These are phyloP conservation scores for Penicillium sp. DNA, from an alignment of 2,329 filamentous ascomycete genomes.

Conservation along the genomic window DNA sequence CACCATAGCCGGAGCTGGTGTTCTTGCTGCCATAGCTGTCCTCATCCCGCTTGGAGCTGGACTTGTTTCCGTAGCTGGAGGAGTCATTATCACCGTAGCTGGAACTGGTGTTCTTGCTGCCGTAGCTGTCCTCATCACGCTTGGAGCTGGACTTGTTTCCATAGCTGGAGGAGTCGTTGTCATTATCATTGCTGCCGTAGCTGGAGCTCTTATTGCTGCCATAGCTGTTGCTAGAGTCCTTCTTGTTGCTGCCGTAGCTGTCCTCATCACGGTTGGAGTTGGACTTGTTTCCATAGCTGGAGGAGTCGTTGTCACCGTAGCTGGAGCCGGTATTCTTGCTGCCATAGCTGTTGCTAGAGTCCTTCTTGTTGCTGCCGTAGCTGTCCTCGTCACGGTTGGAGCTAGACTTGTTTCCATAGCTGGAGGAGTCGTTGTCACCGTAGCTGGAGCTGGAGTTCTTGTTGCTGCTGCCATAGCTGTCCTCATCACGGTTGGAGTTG, in stretches of 20 bases:
- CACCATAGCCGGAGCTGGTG: neutral
- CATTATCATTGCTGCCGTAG: neutral
- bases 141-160: neutral
- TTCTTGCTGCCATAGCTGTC: neutral
- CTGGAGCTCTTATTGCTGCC: neutral
- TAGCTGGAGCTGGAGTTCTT: neutral
- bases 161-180: neutral
- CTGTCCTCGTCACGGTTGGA: neutral
- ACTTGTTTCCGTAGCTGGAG: slow-evolving; percentile 1
- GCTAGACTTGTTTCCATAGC: neutral
- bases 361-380: neutral
- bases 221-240: neutral
- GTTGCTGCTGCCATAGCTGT: neutral
- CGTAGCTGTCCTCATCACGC: neutral
- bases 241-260: neutral
- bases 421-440: neutral
- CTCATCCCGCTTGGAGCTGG: neutral
- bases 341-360: slow-evolving; percentile 3
- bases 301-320: neutral
- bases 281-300: neutral
- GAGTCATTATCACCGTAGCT: neutral
- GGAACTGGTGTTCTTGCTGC: neutral
- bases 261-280: no score
- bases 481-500: no score
- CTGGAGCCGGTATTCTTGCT: neutral